These are phyloP conservation scores for Senna siamea DNA, from an alignment of 306 rosid genomes.

Conservation along the genomic window DNA sequence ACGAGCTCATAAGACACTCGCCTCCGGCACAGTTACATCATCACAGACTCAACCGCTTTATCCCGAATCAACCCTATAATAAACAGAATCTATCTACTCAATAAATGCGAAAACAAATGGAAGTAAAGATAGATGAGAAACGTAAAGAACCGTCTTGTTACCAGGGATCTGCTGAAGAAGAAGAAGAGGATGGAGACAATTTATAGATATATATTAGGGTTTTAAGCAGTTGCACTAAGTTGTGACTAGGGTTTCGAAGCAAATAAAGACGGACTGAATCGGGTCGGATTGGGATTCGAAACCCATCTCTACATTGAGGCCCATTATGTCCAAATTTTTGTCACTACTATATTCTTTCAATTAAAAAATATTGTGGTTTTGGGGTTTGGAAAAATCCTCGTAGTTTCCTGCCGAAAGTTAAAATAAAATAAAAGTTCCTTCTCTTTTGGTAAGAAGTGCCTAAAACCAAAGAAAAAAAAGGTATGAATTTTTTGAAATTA, in stretches of 20 bases:
- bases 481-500: too few species aligned
- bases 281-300: neutral
- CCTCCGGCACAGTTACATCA: conserved; percentile 61
- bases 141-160: too few species aligned
- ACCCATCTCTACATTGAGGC: neutral
- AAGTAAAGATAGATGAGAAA: neutral
- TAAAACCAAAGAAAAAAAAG: too few species aligned
- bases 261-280: neutral
- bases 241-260: conserved; percentile 30
- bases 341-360: too few species aligned
- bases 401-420: too few species aligned
- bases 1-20: conserved; percentile 41
- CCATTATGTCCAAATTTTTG: conserved; percentile 1
- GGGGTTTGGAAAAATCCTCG: too few species aligned
- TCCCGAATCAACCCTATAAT: neutral
- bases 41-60: conserved; percentile 48
- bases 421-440: too few species aligned
- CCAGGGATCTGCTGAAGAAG: too few species aligned
- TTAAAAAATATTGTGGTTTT: too few species aligned
- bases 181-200: neutral
- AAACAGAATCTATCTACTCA: neutral
- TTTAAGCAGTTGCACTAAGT: conserved; percentile 6
- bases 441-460: too few species aligned
- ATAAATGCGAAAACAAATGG: too few species aligned
- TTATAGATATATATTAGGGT: conserved; percentile 48